A percentile compares a stretch with the other conserved stretches of the same genome.
Evolutionary conservation across 1,284 basidiomycete genomes (phyloP).

Genomic region (Microbotryum lychnidis-dioicae): DNA sequence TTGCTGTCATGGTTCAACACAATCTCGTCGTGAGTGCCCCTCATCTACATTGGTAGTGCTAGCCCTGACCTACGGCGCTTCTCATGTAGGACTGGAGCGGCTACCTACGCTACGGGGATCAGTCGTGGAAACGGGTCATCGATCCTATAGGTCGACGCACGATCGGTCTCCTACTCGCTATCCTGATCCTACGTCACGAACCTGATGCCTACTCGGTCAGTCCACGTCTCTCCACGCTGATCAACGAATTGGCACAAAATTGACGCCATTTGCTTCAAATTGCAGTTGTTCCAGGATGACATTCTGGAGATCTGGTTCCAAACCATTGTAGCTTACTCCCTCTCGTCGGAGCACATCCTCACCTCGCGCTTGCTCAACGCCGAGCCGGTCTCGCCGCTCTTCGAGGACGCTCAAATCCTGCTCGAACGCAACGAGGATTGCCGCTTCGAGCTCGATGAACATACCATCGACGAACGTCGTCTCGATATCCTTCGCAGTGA

Average conservation of each 20-base stretch:
- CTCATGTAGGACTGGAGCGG: constrained; percentile 55
- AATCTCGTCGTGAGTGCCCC: constrained; percentile 46
- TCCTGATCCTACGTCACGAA: constrained; percentile 57
- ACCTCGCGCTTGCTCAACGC: constrained; percentile 17
- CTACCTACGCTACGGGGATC: constrained; percentile 52
- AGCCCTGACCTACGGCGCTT: background rate
- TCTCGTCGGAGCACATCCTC: constrained; percentile 50
- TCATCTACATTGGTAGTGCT: background rate
- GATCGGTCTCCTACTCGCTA: constrained; percentile 62
- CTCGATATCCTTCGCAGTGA: constrained; percentile 18
- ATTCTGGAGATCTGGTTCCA: constrained; percentile 55
- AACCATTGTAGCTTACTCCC: constrained; percentile 49
- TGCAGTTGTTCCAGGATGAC: constrained; percentile 49
- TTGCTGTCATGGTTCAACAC: constrained; percentile 57
- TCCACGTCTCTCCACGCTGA: constrained; percentile 12
- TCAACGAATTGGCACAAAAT: no score
- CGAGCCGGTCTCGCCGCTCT: constrained; percentile 3
- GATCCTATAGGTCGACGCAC: constrained; percentile 52
- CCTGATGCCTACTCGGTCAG: constrained; percentile 56
- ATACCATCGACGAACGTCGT: constrained; percentile 15
- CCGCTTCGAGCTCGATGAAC: constrained; percentile 7
- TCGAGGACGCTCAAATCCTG: constrained; percentile 8
- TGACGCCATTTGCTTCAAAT: background rate
- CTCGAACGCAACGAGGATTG: constrained; percentile 3
- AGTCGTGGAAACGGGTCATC: constrained; percentile 55